Base-by-base conservation (phyloP, 1,284 basidiomycete genomes). In the Coniophora puteana region DNA sequence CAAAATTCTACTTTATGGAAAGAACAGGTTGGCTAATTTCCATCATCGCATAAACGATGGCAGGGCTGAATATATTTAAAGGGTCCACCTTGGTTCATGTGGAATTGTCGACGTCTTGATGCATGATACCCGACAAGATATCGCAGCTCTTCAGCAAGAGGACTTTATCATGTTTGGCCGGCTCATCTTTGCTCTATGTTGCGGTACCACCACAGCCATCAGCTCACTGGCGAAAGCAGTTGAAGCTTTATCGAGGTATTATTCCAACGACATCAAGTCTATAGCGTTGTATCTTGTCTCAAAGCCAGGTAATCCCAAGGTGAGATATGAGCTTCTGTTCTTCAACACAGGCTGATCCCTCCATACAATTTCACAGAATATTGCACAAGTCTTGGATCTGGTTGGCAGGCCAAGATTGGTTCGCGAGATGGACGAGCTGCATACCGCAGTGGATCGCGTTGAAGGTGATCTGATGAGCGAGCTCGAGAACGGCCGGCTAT, bases 401-500 rank as follows among this genome's bases (percentile, higher is more conserved):
- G 80, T 96, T 32, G 84, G 83, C 12, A 78, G 48, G 25, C 47
- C 76, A 21, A 78, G 80, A 47, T 67, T 95, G 20, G 62, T 89
- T 36, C 76, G 77, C 33, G 94, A 98, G 66, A 74, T 97, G 58
- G 88, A 94, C 47, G 89, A 90, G 21, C 73, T 84, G 27, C 77
- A 91, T 47, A 78, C 76, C 89, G 91, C 54, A 50, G 78, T 67
- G 29, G 96, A 99, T 58, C 69, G 79, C 37, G 70, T 98, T 12
- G 93, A 98, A 59, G 74, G 77, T 29, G 89, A 94, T 51, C 72
- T 99, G 36, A 76, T 84, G 63, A 79, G 84, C 39, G 95, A 99
- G 62, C 74, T 99, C n/a, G 96, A 99, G 70, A 98, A 99, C 57
- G 93, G 89, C 1, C 76, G 96, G 25, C 72, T 99, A n/a, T 88